Percentiles rank a stretch among this genome's conserved stretches.
phyloP scores from a whole-genome alignment of 2,329 filamentous ascomycete species.

The Epichloe amarillans region DNA sequence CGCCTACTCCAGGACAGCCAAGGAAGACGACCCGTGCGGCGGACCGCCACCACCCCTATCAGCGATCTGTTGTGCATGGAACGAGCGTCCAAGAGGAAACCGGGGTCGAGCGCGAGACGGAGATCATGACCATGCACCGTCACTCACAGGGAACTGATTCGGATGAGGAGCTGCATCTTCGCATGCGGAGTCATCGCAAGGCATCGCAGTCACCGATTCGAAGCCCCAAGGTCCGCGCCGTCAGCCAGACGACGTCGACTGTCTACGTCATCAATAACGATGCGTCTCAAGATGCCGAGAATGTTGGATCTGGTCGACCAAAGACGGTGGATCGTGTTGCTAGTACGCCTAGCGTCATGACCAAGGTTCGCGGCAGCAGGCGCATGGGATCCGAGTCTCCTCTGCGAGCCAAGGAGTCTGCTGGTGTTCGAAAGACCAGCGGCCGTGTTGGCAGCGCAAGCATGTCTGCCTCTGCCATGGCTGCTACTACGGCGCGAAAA shows the following conservation, averaged over 20 bases:
- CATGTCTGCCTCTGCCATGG: conserved; percentile 26
- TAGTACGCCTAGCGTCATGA: conserved; percentile 42
- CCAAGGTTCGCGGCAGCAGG: conserved; percentile 53
- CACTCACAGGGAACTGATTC: conserved; percentile 53
- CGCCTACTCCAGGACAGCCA: conserved; percentile 89
- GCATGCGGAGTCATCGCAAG: conserved; percentile 56
- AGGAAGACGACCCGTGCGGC: conserved; percentile 70
- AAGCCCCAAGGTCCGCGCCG: conserved; percentile 51
- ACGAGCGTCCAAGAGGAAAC: conserved; percentile 35
- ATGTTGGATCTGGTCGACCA: conserved; percentile 46
- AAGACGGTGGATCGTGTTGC: conserved; percentile 44
- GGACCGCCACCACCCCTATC: conserved; percentile 64
- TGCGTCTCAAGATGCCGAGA: conserved; percentile 57
- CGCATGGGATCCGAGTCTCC: conserved; percentile 34
- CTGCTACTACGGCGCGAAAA: conserved; percentile 36
- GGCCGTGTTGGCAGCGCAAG: conserved; percentile 49
- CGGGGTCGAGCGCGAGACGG: conserved; percentile 42
- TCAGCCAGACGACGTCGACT: conserved; percentile 64
- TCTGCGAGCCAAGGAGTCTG: conserved; percentile 36
- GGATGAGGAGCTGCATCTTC: conserved; percentile 72
- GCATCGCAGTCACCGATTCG: conserved; percentile 48
- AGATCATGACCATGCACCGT: conserved; percentile 47
- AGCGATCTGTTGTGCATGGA: conserved; percentile 36
- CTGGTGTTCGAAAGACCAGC: conserved; percentile 51
- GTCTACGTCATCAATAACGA: conserved; percentile 53